phyloP scores from a whole-genome alignment of 2,329 filamentous ascomycete species.

The Pseudovirgaria hyperparasitica region DNA sequence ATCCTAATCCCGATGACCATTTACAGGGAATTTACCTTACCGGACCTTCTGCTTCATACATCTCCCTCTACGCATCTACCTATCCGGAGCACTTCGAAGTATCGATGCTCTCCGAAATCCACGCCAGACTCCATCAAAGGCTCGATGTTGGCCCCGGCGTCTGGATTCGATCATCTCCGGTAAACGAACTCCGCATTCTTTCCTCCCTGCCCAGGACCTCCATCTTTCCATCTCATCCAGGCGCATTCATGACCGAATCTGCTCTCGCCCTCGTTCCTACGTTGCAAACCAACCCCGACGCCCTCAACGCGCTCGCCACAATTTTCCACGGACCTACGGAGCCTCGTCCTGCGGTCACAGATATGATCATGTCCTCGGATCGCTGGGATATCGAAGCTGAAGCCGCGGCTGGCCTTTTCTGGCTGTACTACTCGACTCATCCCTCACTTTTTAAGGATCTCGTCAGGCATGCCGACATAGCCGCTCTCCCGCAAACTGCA shows the following conservation, averaged over 20 bases:
- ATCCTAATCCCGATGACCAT: conserved; percentile 23
- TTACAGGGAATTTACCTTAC: conserved; percentile 42
- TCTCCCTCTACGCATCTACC: conserved; percentile 41
- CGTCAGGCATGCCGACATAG: conserved; percentile 39
- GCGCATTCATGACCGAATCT: conserved; percentile 23
- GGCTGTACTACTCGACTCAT: conserved; percentile 38
- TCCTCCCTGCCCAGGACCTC: conserved; percentile 41
- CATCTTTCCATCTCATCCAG: conserved; percentile 32
- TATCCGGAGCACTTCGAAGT: conserved; percentile 44
- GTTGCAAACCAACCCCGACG: conserved; percentile 39
- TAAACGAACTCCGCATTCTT: conserved; percentile 44
- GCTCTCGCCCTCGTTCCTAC: conserved; percentile 39
- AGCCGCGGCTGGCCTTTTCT: conserved; percentile 42
- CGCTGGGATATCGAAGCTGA: conserved; percentile 34
- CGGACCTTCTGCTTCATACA: conserved; percentile 43
- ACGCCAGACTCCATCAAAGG: conserved; percentile 33
- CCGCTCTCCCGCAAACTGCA: conserved; percentile 44
- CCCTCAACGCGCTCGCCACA: conserved; percentile 40
- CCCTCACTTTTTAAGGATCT: conserved; percentile 40
- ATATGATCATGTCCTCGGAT: conserved; percentile 13
- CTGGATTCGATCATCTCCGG: conserved; percentile 43
- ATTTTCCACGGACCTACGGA: conserved; percentile 41
- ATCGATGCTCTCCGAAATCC: too few species aligned
- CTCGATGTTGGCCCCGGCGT: conserved; percentile 31
- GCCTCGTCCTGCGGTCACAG: conserved; percentile 2